Conservation (phyloP, 139 green algal genomes). For the Trebouxia sp. region DNA sequence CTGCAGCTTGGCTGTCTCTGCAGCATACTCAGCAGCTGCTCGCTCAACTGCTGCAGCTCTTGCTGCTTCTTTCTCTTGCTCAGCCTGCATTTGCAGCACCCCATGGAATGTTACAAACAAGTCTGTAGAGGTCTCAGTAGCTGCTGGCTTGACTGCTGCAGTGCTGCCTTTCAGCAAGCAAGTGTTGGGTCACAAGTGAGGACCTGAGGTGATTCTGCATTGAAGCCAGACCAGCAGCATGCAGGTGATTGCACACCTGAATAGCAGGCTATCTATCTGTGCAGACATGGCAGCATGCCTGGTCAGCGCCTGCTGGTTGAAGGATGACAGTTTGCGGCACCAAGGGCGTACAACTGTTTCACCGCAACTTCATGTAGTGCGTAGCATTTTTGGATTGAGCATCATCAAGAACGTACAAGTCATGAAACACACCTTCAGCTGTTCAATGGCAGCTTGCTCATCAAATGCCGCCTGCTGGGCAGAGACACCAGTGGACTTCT, state of each 20-base stretch:
- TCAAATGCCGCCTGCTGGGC: background rate
- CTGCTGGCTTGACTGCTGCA: too few species aligned
- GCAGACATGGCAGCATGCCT: too few species aligned
- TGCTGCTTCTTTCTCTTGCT: background rate
- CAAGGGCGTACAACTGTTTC: too few species aligned
- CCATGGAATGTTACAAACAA: background rate
- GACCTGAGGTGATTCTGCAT: too few species aligned
- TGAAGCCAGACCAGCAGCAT: too few species aligned
- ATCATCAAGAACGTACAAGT: background rate
- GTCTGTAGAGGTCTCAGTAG: too few species aligned
- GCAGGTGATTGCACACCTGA: too few species aligned
- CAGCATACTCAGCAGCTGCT: conserved; percentile 17
- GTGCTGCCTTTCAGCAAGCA: too few species aligned
- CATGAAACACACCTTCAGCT: background rate
- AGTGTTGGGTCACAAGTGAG: too few species aligned
- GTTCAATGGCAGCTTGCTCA: conserved; percentile 1
- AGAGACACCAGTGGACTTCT: conserved; percentile 1
- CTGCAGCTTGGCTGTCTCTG: conserved; percentile 1
- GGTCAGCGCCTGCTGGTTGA: too few species aligned
- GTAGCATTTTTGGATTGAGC: background rate
- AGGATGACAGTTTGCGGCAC: too few species aligned
- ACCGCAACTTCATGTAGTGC: background rate
- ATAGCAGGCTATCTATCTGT: too few species aligned
- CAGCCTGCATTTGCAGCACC: background rate
- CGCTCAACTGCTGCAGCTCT: background rate